These are phyloP conservation scores for Dipodascus albidus DNA, from an alignment of 805 yeast genomes.

Conservation along the genomic window DNA sequence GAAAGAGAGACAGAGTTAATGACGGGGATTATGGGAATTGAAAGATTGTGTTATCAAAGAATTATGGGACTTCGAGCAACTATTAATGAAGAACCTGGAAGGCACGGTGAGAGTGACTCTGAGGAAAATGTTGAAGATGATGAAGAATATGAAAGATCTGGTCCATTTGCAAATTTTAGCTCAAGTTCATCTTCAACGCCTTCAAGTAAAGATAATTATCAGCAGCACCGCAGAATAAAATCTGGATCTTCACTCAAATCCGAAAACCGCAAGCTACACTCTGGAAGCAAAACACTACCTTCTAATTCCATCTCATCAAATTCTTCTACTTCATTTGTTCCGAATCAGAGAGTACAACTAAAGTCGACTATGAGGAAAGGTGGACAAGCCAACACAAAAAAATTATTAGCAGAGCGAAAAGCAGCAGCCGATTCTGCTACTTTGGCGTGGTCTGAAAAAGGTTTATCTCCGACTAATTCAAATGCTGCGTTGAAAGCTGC, in stretches of 20 bases:
- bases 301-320: background rate
- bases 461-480: background rate
- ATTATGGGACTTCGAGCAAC: slow-evolving; percentile 11
- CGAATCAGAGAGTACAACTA: background rate
- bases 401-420: background rate
- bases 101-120: background rate
- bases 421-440: background rate
- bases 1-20: slow-evolving; percentile 25
- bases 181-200: background rate
- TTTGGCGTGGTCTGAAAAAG: background rate
- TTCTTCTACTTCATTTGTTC: background rate
- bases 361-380: background rate
- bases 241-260: background rate
- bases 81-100: background rate
- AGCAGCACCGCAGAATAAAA: background rate
- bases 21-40: slow-evolving; percentile 28
- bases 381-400: background rate
- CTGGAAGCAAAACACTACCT: background rate
- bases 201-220: background rate
- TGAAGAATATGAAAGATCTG: background rate
- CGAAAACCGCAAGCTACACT: background rate
- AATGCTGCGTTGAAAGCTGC: background rate
- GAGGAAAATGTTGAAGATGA: background rate
- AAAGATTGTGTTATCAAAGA: slow-evolving; percentile 29
- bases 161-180: background rate